Base-by-base conservation (phyloP, 768 basidiomycete genomes). In the Suillus clintonianus region DNA sequence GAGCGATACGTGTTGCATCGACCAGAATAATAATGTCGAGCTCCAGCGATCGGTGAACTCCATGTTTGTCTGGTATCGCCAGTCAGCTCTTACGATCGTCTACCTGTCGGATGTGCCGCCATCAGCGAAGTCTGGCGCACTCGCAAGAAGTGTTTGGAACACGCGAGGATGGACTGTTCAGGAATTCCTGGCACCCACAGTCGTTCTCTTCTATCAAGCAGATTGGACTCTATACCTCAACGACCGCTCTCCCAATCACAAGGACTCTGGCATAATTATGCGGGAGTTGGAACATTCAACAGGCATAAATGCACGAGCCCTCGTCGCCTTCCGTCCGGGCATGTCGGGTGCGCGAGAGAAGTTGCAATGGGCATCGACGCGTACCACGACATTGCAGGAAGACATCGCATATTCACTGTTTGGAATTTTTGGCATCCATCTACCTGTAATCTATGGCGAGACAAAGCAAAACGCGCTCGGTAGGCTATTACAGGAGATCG, bases 381-480 rank as follows among this genome's bases (percentile, higher is more conserved):
- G 42, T 43, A 19, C 19, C 19, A 43, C 42, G 9, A 43, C 42
- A 8, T 4, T 43, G 42, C 42, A 43, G 19, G 42, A 43, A 43
- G 42, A 43, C 17, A 43, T 43, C 4, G 19, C 42, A 43, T 43
- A 43, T 43, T 43, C 42, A 43, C 8, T 43, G 9, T 43, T 43
- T 43, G 42, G 42, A 3, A 43, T 43, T 19, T 43, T 43, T 14
- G 19, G 42, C 42, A 43, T 43, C 42, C 42, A 53, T 60, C 48
- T 75, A 17, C 59, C 58, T 14, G 57, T 68, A n/a, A 50, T 41
- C 39, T 68, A 68, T 32, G 67, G 67, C 22, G 65, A 64, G 53
- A 63, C 63, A 4, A 43, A 32, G 47, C 47, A 61, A 27, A 53
- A 61, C 5, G 60, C 60, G 17, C 24, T 61, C 15, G 45, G 36